Evolutionary conservation across 2,329 filamentous ascomycete genomes (phyloP).

Genomic region (Colletotrichum spinosum): DNA sequence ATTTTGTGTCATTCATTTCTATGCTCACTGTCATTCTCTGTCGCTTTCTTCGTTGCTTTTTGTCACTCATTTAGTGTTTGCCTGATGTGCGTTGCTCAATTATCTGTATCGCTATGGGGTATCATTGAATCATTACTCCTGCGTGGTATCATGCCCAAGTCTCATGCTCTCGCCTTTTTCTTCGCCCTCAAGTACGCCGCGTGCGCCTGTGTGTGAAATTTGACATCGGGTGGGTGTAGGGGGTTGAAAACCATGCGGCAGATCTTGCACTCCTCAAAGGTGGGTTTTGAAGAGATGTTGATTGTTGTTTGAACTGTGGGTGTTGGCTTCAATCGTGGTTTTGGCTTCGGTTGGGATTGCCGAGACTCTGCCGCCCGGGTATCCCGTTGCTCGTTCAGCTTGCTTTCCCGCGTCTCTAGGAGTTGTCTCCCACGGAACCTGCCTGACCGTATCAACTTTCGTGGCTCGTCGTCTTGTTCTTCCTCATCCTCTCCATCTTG

Average conservation of each 20-base stretch:
- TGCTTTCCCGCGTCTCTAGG: slow-evolving; percentile 4
- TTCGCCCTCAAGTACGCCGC: slow-evolving; percentile 11
- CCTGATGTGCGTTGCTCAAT: neutral
- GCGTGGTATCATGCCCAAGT: neutral
- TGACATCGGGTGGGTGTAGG: slow-evolving; percentile 56
- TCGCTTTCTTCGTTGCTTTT: slow-evolving; percentile 2
- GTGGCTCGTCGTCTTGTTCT: neutral
- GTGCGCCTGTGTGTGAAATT: slow-evolving; percentile 54
- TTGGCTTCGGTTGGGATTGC: slow-evolving; percentile 16
- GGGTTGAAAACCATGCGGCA: slow-evolving; percentile 59
- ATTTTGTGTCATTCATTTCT: neutral
- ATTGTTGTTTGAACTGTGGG: slow-evolving; percentile 53
- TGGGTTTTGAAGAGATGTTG: slow-evolving; percentile 55
- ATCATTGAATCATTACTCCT: slow-evolving; percentile 24
- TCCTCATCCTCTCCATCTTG: slow-evolving; percentile 7
- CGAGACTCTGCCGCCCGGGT: neutral
- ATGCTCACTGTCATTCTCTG: neutral
- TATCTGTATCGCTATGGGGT: slow-evolving; percentile 16
- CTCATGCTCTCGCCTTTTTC: neutral
- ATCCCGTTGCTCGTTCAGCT: neutral
- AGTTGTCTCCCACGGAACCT: neutral
- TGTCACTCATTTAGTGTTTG: slow-evolving; percentile 7
- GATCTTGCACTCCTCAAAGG: slow-evolving; percentile 56
- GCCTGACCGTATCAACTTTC: neutral
- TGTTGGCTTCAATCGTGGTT: slow-evolving; percentile 33